Percentiles rank a stretch among this genome's conserved stretches.
These are phyloP conservation scores for Glarea lozoyensis DNA, from an alignment of 495 filamentous ascomycete species.

Conservation along the genomic window DNA sequence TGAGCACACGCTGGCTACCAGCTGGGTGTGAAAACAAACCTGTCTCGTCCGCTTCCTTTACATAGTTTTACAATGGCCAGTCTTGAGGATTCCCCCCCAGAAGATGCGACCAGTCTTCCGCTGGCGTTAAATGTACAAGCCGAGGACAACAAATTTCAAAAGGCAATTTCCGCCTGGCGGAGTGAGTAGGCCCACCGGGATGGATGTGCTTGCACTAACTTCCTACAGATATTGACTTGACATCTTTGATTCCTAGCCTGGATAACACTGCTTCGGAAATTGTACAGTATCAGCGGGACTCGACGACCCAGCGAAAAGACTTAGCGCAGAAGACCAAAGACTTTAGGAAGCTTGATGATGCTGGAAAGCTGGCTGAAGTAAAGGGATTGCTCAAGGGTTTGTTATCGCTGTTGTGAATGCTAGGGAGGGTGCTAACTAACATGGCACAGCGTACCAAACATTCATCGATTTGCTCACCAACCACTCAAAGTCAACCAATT, in stretches of 20 bases:
- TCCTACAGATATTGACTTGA: constrained; percentile 72
- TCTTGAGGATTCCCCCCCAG: constrained; percentile 12
- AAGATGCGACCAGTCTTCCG: not conserved
- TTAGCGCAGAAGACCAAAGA: constrained; percentile 98
- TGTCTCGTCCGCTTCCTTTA: no score
- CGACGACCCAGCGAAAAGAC: constrained; percentile 89
- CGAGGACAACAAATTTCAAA: constrained; percentile 84
- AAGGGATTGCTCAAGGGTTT: constrained; percentile 82
- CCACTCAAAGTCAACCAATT: constrained; percentile 84
- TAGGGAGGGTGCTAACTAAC: constrained; percentile 4
- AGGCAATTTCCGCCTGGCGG: constrained; percentile 92
- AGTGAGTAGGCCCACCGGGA: constrained; percentile 42
- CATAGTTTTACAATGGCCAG: constrained; percentile 19
- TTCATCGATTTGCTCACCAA: constrained; percentile 96
- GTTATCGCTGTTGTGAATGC: not conserved
- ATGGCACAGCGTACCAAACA: constrained; percentile 80
- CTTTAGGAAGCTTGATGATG: constrained; percentile 90
- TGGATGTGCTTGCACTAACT: constrained; percentile 22
- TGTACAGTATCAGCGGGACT: constrained; percentile 81
- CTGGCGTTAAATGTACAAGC: constrained; percentile 24
- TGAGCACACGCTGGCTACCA: no score
- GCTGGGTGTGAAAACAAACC: no score
- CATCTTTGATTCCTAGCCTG: constrained; percentile 74
- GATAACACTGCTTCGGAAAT: constrained; percentile 91
- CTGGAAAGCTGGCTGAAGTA: constrained; percentile 75